Evolutionary conservation across 1,284 basidiomycete species (phyloP), one percentile per base, ranked within the genome.

Genomic region (Austroboletus olivaceoglutinosus): DNA sequence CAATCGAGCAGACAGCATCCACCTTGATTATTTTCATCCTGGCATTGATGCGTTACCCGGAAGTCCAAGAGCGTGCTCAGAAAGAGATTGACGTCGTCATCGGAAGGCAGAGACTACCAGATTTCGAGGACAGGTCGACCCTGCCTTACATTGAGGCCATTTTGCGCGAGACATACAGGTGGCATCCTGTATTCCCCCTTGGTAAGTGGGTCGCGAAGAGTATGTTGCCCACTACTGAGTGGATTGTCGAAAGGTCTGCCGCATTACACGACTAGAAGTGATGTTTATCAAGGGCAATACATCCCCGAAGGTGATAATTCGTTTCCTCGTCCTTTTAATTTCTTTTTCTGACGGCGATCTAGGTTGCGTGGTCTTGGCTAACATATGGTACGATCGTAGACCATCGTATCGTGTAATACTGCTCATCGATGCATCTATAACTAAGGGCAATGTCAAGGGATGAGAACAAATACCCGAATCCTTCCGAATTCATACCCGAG

Each of bases 131-230:
- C 48, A 58, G 70, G 36, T 37, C 62, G 2, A 55, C 51, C 1
- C 58, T 80, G 25, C 73, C 74, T 10, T 79, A 75, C 45, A 47
- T 75, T 5, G 62, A 65, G 4, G 72, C 70, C 2, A 39, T 76
- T 18, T 53, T 79, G 22, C 71, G 73, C 31, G 77, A 79, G 59
- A 73, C 51, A n/a, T 50, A 61, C 58, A 69, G 69, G 42, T 70
- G 67, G 69, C 59, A 65, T 40, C 68, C 68, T 9, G 67, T 71
- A 6, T 58, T 69, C 45, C 66, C 66, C 5, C 46, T 68, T 43
- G 65, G 66, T 57, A 47, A 54, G 58, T 45, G 33, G 33, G 48
- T 18, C 15, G 25, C 8, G 22, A 36, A 40, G 15, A 41, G 34
- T 16, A 8, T 16, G 31, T 47, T n/a, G 21, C 27, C 45, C 37